Percentiles rank a stretch among this genome's conserved stretches.
Conservation (phyloP, 164 flowering plant genomes). For the Echeveria elegans region DNA sequence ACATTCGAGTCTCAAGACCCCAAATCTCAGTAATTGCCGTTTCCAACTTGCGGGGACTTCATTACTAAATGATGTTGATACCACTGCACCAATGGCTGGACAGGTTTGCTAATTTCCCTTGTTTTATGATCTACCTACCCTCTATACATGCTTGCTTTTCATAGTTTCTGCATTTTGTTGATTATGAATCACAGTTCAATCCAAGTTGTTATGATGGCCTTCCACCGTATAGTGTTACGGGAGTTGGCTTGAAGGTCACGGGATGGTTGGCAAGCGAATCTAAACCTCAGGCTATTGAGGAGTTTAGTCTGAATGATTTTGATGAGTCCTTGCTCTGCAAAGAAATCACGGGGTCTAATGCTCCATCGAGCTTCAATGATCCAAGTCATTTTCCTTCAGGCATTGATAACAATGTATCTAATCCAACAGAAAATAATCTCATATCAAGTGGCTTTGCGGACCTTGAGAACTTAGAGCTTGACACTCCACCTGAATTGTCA, state of each 20-base stretch:
- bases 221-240: not conserved
- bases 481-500: constrained; percentile 8
- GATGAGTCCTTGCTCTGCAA: constrained; percentile 2
- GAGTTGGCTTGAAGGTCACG: not conserved
- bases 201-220: not conserved
- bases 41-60: constrained; percentile 34
- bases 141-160: too few relatives aligned
- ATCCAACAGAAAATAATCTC: not conserved
- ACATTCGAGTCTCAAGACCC: constrained; percentile 42
- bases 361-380: not conserved
- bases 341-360: not conserved
- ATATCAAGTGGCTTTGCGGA: not conserved
- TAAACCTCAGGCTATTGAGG: not conserved
- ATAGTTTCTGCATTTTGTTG: not conserved
- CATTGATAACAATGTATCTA: not conserved
- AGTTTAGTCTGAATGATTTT: constrained; percentile 4
- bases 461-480: constrained; percentile 4
- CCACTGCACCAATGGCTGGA: constrained; percentile 5
- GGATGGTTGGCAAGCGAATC: constrained; percentile 6
- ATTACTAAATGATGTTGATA: constrained; percentile 20
- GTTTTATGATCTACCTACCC: not conserved
- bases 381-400: not conserved
- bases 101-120: not conserved
- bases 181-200: not conserved
- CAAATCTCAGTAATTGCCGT: constrained; percentile 31